Base-by-base conservation (phyloP, 176 grass and related monocot species). In the Luzula sylvatica region DNA sequence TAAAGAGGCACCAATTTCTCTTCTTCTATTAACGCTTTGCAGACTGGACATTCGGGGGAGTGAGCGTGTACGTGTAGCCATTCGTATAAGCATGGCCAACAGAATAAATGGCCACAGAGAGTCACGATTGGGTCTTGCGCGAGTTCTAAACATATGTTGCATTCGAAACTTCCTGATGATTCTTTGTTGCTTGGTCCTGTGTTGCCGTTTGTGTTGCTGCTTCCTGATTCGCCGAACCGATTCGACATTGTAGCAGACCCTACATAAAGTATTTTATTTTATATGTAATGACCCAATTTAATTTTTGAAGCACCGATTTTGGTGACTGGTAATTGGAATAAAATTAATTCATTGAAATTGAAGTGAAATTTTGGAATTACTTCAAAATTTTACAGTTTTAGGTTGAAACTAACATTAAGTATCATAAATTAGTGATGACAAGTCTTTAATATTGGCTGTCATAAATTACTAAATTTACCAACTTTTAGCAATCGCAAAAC, bases 61-160 rank as follows among this genome's bases (percentile, higher is more conserved):
- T 73, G 87, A 18, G 87, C 75, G 56, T 94, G 87, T 39, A 82
- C 42, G 18, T 94, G 78, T 45, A 94, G 74, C 87, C 87, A 94
- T 53, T 87, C 65, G 18, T 78, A 86, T 50, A 94, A 81, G 56
- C 81, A 94, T 3, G 87, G 74, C 87, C 87, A 79, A 47, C 87
- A 94, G 74, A 70, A 94, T 39, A 86, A 81, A 59, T 94, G 87
- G 24, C 81, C 87, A 26, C 82, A 86, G 9, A 86, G 77, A 20
- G 87, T 87, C 16, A 87, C 81, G 8, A 94, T 72, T n/a, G 87
- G 87, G 0, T 86, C 87, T 42, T 82, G 77, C 6, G 81, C 77
- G 39, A 86, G 63, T 46, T 90, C 86, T n/a, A 90, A 70, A 47
- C 86, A 90, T 58, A 90, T 90, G 80, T 90, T 90, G 80, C 86